Base-by-base conservation (phyloP, 768 basidiomycete genomes). In the Lactarius akahatsu region DNA sequence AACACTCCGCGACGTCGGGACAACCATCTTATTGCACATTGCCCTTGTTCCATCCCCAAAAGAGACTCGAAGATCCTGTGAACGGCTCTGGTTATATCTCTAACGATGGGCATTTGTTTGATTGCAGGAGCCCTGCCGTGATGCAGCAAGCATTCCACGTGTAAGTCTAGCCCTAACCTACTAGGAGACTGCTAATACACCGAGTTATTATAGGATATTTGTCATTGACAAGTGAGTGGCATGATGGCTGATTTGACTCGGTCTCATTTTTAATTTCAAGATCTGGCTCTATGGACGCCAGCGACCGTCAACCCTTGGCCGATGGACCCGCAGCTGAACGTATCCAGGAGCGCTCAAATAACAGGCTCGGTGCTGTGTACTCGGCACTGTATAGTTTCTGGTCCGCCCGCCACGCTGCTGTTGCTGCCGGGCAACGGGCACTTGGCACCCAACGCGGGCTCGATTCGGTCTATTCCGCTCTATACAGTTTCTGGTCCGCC, bases 131-230 rank as follows among this genome's bases (percentile, higher is more conserved):
- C 69, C 86, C 86, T 1, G 77, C 75, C 0, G 75, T 81, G 9
- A 73, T 82, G 73, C 82, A 80, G 26, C 84, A 82, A 70, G 79
- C 85, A 0, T 86, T 82, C 75, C 86, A 88, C 71, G 84, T 88
- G 84, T 86, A 72, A 63, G 85, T 79, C 2, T 2, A 40, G 4
- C 16, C 10, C 3, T 16, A 26, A 8, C 8, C 16, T 6, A 8
- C 61, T 18, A 18, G 0, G 18, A n/a, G 41, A 30, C 8, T 26
- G 38, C 54, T 56, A 13, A 62, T 57, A 30, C 4, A 11, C 57
- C 30, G 36, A 55, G 10, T 13, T 26, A 5, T n/a, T 30, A 8
- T 61, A 84, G 83, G 4, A 81, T 85, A 26, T 86, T 86, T 62
- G 81, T 85, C 23, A 80, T 82, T 63, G 85, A 85, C 62, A 78